Evolutionary conservation across 352 stramenopile genomes (phyloP), one percentile per base, ranked within the genome.

Genomic region (Phytophthora niederhauseri): DNA sequence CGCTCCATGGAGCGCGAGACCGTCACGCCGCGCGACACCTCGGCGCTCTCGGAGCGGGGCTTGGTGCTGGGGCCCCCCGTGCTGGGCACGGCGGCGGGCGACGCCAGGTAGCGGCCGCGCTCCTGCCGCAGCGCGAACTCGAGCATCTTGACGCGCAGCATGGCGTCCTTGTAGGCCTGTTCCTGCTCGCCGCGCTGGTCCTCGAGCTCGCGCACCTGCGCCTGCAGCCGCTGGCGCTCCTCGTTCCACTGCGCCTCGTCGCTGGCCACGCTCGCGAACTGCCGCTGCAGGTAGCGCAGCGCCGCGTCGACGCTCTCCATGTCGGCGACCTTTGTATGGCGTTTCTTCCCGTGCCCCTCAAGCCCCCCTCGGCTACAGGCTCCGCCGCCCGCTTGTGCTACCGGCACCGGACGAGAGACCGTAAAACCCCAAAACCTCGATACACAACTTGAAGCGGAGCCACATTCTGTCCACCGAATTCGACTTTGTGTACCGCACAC

Each of bases 101-200:
- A 94, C 28, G 88, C 83, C 20, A 96, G 61, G 64, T 96, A 96
- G 46, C 89, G 78, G 1, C 86, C 86, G 34, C 86, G 84, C 52
- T 94, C 86, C 68, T 94, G 87, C 3, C 83, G 82, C 48, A 96
- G 68, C 54, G 89, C 89, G 66, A 94, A 96, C 57, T 96, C 87
- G 68, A 96, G 85, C 89, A 96, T 96, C 72, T 96, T 96, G 45
- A 96, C 76, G 48, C 88, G 89, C 61, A 95, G 64, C 75, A 96
- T 77, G 9, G 83, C 85, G 50, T 96, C 89, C 66, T 95, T 95
- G 64, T 94, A 94, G 38, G 82, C 84, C 24, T 93, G 85, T 53
- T 96, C 89, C 73, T 96, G 89, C 36, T 89, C 75, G 31, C 78
- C 71, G 11, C 85, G 84, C 72, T 95, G 84, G 48, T 73, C 79